A percentile compares a stretch with the other conserved stretches of the same genome.
Conservation (phyloP, 1,139 yeast species). For the Protomyces macrosporus region DNA sequence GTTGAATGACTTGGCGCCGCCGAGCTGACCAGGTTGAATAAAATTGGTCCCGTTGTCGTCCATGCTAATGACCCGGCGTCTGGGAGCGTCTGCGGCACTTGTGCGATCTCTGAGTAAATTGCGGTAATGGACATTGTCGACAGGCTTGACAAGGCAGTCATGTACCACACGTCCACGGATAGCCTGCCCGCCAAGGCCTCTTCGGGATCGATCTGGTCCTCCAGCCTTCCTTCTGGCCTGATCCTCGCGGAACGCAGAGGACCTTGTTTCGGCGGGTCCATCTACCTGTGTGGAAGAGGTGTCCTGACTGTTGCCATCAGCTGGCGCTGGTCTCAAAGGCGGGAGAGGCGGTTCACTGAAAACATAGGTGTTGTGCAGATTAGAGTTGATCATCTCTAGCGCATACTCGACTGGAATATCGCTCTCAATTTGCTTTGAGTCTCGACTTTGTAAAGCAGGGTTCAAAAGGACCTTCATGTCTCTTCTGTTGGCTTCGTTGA, state of each 20-base stretch:
- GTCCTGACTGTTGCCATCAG: conserved; percentile 1
- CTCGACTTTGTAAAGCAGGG: not conserved
- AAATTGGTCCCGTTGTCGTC: conserved; percentile 24
- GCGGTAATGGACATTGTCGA: conserved; percentile 11
- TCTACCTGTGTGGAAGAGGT: not conserved
- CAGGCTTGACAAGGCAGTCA: conserved; percentile 40
- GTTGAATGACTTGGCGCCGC: conserved; percentile 14
- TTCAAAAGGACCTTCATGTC: conserved; percentile 24
- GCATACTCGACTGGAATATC: conserved; percentile 82
- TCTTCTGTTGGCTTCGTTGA: conserved; percentile 16
- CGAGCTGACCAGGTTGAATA: not conserved
- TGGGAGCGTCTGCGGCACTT: conserved; percentile 27
- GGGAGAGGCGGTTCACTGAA: conserved; percentile 71
- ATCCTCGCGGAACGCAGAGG: not conserved
- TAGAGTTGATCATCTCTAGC: conserved; percentile 66
- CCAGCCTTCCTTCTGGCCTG: conserved; percentile 2
- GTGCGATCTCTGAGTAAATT: conserved; percentile 19
- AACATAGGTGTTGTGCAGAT: conserved; percentile 75
- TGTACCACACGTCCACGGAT: conserved; percentile 83
- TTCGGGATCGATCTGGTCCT: conserved; percentile 24
- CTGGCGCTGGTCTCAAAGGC: conserved; percentile 21
- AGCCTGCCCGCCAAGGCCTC: conserved; percentile 56
- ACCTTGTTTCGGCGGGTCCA: not conserved
- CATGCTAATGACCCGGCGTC: conserved; percentile 27
- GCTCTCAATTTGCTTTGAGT: conserved; percentile 29